Evolutionary conservation across 2,329 filamentous ascomycete species (phyloP).

Genomic region (Talaromyces albobiverticillius): DNA sequence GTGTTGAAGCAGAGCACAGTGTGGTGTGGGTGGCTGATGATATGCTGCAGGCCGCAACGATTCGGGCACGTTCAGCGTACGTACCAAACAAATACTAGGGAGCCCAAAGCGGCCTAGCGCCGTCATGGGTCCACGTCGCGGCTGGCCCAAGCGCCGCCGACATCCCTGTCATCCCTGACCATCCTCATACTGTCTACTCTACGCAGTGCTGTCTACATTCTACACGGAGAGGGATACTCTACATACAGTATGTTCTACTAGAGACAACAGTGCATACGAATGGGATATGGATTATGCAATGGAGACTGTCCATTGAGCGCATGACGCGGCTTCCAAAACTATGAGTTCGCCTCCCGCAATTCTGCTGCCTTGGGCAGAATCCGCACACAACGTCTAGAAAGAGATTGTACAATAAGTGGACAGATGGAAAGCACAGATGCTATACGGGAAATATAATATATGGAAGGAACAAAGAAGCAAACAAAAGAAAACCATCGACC

Average conservation of each 20-base stretch:
- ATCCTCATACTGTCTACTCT: too few relatives aligned
- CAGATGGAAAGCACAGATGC: neutral
- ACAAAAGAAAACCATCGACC: neutral
- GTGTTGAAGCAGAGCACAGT: too few relatives aligned
- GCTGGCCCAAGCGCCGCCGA: too few relatives aligned
- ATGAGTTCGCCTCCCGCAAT: constrained; percentile 13
- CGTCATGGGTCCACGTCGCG: too few relatives aligned
- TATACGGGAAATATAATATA: constrained; percentile 13
- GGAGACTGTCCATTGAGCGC: too few relatives aligned
- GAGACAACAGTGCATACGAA: too few relatives aligned
- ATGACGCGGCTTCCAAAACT: too few relatives aligned
- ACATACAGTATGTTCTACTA: too few relatives aligned
- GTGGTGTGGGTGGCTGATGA: constrained; percentile 7
- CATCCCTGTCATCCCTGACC: too few relatives aligned
- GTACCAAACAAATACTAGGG: constrained; percentile 5
- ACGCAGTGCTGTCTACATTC: too few relatives aligned
- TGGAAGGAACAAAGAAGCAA: neutral
- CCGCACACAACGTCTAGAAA: neutral
- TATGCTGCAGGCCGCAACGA: constrained; percentile 12
- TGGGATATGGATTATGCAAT: too few relatives aligned
- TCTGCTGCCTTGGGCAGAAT: constrained; percentile 13
- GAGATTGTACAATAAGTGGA: neutral
- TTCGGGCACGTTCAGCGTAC: constrained; percentile 6
- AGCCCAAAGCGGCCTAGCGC: neutral
- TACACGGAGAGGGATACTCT: too few relatives aligned